phyloP scores from a whole-genome alignment of 2,329 filamentous ascomycete genomes.

The Raffaelea ambrosiae region DNA sequence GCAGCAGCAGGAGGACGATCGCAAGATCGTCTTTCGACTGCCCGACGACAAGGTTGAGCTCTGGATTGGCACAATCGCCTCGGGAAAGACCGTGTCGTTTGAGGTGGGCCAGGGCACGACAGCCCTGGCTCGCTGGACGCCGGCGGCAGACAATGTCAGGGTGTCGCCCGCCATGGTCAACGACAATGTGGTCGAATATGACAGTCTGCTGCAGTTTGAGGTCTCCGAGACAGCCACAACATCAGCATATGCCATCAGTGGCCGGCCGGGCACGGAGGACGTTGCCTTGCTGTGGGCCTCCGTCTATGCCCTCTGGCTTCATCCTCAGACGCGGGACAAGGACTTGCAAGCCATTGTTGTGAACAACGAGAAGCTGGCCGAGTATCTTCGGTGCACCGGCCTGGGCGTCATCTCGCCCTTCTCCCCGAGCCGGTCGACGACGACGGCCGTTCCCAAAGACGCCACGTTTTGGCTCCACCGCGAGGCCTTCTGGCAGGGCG shows the following conservation, averaged over 20 bases:
- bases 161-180: conserved; percentile 13
- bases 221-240: neutral
- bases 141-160: conserved; percentile 2
- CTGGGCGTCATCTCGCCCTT: conserved; percentile 10
- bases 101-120: conserved; percentile 4
- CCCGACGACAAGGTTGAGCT: conserved; percentile 10
- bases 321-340: conserved; percentile 6
- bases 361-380: conserved; percentile 4
- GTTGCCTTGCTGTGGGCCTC: conserved; percentile 9
- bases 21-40: conserved; percentile 6
- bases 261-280: neutral
- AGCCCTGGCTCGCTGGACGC: conserved; percentile 7
- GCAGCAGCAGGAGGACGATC: neutral
- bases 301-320: conserved; percentile 12
- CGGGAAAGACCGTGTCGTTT: neutral
- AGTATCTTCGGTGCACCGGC: conserved; percentile 10
- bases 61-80: conserved; percentile 2
- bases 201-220: conserved; percentile 4
- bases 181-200: conserved; percentile 10
- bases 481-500: conserved; percentile 14
- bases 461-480: conserved; percentile 12
- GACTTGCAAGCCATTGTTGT: conserved; percentile 9
- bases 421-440: conserved; percentile 4
- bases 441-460: conserved; percentile 3
- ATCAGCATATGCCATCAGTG: neutral